phyloP scores from a whole-genome alignment of 768 basidiomycete species.

The Suillus variegatus region DNA sequence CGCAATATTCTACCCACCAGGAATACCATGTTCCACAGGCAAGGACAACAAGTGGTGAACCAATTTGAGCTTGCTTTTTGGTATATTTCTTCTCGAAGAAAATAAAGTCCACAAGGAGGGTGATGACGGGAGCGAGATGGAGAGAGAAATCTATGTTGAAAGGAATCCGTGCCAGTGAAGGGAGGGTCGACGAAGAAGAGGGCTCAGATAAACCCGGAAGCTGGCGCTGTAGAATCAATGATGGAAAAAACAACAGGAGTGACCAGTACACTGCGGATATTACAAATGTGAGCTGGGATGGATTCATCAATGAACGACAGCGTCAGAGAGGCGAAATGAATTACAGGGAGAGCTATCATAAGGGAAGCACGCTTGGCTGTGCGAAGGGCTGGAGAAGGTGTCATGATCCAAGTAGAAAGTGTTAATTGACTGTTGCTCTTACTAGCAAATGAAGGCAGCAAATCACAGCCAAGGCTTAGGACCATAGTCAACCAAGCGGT shows the following conservation, averaged over 20 bases:
- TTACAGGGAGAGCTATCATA: constrained; percentile 68
- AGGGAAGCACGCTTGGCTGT: constrained; percentile 60
- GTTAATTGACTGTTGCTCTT: constrained; percentile 15
- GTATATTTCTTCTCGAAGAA: constrained; percentile 61
- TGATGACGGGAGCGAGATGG: constrained; percentile 61
- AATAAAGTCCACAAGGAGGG: constrained; percentile 68
- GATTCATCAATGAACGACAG: neutral
- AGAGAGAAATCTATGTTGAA: constrained; percentile 61
- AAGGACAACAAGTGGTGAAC: constrained; percentile 18
- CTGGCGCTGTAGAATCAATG: constrained; percentile 49
- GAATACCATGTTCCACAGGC: constrained; percentile 51
- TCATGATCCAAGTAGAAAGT: neutral
- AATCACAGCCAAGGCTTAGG: constrained; percentile 40
- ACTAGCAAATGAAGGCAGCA: constrained; percentile 40
- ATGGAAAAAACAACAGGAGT: constrained; percentile 54
- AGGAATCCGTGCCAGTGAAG: constrained; percentile 41
- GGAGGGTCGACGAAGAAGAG: constrained; percentile 1
- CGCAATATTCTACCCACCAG: constrained; percentile 69
- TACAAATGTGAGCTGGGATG: constrained; percentile 41
- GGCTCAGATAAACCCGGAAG: neutral
- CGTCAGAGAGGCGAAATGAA: constrained; percentile 8
- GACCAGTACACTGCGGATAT: constrained; percentile 71
- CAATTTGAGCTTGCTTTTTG: constrained; percentile 11
- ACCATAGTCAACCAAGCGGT: constrained; percentile 44
- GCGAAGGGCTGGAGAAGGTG: constrained; percentile 11